Evolutionary conservation across 2,329 filamentous ascomycete genomes (phyloP).

Genomic region (Colletotrichum sp.): DNA sequence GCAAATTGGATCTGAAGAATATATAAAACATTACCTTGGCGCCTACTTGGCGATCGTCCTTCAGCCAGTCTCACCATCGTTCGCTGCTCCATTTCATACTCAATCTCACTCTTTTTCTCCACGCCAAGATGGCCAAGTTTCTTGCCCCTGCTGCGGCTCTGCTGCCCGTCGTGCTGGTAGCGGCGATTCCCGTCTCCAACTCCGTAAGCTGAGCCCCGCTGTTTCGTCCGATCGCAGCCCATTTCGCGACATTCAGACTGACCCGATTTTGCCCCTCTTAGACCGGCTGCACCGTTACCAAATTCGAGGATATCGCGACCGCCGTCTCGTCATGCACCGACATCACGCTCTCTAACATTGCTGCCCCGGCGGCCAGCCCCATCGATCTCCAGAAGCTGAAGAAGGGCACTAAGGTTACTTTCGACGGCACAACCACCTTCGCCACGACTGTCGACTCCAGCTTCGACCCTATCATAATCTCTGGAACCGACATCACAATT

Average conservation of each 20-base stretch:
- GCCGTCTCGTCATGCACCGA: slow-evolving; percentile 7
- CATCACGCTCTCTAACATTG: slow-evolving; percentile 16
- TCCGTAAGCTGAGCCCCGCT: background rate
- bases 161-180: slow-evolving; percentile 2
- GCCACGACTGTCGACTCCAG: background rate
- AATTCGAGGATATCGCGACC: slow-evolving; percentile 1
- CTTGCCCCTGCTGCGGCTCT: slow-evolving; percentile 4
- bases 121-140: slow-evolving; percentile 15
- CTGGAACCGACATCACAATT: slow-evolving; percentile 7
- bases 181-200: background rate
- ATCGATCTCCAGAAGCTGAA: slow-evolving; percentile 11
- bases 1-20: background rate
- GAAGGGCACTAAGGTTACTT: slow-evolving; percentile 2
- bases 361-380: background rate
- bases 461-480: slow-evolving; percentile 17
- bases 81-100: background rate
- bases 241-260: background rate
- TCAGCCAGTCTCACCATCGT: background rate
- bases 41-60: background rate
- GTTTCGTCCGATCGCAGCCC: background rate
- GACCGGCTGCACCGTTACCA: slow-evolving; percentile 3
- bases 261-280: background rate
- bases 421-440: slow-evolving; percentile 16
- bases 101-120: background rate
- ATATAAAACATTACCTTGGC: slow-evolving; percentile 13